phyloP scores from a whole-genome alignment of 495 filamentous ascomycete species.

The Aspergillus campestris region DNA sequence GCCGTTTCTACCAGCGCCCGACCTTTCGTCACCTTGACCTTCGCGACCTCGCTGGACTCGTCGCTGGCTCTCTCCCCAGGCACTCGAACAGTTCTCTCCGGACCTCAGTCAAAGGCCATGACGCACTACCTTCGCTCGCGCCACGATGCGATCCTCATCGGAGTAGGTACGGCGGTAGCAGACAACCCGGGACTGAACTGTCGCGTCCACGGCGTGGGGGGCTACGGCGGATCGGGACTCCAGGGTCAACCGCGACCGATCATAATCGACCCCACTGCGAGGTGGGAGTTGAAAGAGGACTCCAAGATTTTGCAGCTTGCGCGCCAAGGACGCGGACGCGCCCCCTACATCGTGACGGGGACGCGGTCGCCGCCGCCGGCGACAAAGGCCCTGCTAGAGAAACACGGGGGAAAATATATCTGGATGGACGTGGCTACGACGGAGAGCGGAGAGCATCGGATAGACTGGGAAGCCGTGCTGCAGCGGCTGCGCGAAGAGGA shows the following conservation, averaged over 20 bases:
- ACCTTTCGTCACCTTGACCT: conserved; percentile 72
- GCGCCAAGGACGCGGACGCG: conserved; percentile 52
- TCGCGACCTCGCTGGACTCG: conserved; percentile 79
- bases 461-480: conserved; percentile 58
- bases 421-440: conserved; percentile 15
- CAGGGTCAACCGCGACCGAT: conserved; percentile 64
- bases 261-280: conserved; percentile 61
- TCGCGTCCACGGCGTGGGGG: conserved; percentile 49
- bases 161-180: conserved; percentile 71
- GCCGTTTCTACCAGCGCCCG: conserved; percentile 9
- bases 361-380: conserved; percentile 15
- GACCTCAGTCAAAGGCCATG: conserved; percentile 76
- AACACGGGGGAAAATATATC: conserved; percentile 39
- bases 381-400: conserved; percentile 27
- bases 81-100: conserved; percentile 67
- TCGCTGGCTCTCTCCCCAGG: conserved; percentile 66
- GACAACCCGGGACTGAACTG: conserved; percentile 84
- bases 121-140: conserved; percentile 80
- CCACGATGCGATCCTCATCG: conserved; percentile 83
- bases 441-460: conserved; percentile 11
- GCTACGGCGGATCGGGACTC: conserved; percentile 37
- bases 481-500: conserved; percentile 43
- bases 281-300: conserved; percentile 53
- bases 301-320: conserved; percentile 60
- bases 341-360: conserved; percentile 56